Conservation (phyloP, 345 rosid species). For the Aquilaria yunnanensis region DNA sequence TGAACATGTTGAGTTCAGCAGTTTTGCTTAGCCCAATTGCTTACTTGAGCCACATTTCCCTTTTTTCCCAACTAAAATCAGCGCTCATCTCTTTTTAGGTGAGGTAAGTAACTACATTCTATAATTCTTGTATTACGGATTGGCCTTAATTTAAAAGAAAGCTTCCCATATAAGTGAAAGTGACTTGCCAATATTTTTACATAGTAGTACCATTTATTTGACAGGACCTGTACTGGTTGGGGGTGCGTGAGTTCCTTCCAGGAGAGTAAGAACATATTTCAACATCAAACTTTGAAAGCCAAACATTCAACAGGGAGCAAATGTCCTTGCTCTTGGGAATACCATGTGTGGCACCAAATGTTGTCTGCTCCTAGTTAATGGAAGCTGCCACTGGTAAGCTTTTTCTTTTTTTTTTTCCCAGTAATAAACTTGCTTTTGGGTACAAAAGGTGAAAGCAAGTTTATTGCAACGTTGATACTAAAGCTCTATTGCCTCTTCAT, state of each 20-base stretch:
- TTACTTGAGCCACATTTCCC: constrained; percentile 21
- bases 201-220: background rate
- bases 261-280: constrained; percentile 27
- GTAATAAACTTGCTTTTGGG: no score
- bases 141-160: no score
- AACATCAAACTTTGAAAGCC: background rate
- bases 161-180: no score
- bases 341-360: constrained; percentile 25
- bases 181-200: background rate
- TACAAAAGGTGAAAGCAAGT: no score
- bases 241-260: constrained; percentile 31
- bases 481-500: no score
- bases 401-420: no score
- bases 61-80: constrained; percentile 24
- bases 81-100: constrained; percentile 22
- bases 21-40: constrained; percentile 39
- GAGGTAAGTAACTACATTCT: constrained; percentile 17
- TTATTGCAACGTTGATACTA: no score
- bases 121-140: constrained; percentile 11
- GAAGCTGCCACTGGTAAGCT: constrained; percentile 36
- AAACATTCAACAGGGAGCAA: constrained; percentile 18
- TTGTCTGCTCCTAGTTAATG: constrained; percentile 32
- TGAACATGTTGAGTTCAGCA: constrained; percentile 35
- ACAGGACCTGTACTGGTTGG: constrained; percentile 29
- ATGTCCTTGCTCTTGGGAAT: constrained; percentile 19